Percentiles rank a stretch among this genome's conserved stretches.
phyloP scores from a whole-genome alignment of 225 moss, liverwort and hornwort genomes.

The Pseudoscleropodium purum region DNA sequence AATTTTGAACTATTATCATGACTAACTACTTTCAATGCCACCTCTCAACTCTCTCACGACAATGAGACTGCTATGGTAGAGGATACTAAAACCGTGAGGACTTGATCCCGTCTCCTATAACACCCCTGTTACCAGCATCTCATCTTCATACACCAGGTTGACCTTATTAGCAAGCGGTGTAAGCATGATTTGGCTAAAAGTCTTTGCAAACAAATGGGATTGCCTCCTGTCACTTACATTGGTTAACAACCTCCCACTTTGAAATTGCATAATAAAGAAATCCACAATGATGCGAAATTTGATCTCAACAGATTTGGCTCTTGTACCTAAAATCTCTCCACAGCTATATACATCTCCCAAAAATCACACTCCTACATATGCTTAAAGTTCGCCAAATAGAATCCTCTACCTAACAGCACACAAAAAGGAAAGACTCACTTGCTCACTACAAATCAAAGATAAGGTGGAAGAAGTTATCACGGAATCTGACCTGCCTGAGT shows the following conservation, averaged over 20 bases:
- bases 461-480: background rate
- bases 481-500: conserved; percentile 33
- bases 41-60: background rate
- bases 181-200: background rate
- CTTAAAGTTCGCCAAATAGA: background rate
- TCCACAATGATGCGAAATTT: background rate
- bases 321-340: background rate
- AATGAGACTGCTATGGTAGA: background rate
- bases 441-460: background rate
- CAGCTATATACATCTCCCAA: too few relatives aligned
- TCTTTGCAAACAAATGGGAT: background rate
- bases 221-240: background rate
- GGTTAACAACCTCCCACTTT: background rate
- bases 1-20: background rate
- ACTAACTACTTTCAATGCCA: background rate
- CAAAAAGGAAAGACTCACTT: background rate
- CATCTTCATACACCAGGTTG: background rate
- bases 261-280: background rate
- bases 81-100: background rate
- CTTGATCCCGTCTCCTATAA: background rate
- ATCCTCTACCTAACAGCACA: background rate
- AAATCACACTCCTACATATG: background rate
- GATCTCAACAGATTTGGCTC: background rate
- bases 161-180: background rate
- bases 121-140: background rate